Conservation (phyloP, 1,139 yeast species). For the Magnusiomyces sp. region DNA sequence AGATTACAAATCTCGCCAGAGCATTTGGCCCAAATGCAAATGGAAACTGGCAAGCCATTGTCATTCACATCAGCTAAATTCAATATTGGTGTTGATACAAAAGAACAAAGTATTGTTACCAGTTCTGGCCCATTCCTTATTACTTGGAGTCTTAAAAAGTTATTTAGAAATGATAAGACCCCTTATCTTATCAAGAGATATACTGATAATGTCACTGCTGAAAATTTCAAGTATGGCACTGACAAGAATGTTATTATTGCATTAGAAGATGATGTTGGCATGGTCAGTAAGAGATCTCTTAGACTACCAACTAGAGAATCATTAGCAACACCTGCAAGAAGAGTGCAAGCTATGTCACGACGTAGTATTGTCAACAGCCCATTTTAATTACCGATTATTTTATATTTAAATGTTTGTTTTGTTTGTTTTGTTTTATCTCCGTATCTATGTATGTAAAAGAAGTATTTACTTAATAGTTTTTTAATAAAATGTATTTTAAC, state of each 20-base stretch:
- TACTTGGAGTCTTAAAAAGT: constrained; percentile 65
- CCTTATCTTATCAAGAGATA: constrained; percentile 61
- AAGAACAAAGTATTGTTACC: constrained; percentile 65
- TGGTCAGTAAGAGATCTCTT: constrained; percentile 53
- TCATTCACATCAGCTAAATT: constrained; percentile 67
- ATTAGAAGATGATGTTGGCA: constrained; percentile 59
- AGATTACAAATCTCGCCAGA: constrained; percentile 63
- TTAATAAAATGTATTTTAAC: neutral
- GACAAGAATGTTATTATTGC: constrained; percentile 65
- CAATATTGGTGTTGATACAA: constrained; percentile 54
- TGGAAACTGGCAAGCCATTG: constrained; percentile 43
- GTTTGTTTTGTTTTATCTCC: neutral
- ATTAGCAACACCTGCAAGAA: constrained; percentile 30
- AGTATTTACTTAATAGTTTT: neutral
- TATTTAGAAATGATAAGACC: constrained; percentile 45
- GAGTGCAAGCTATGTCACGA: constrained; percentile 25
- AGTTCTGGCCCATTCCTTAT: constrained; percentile 76
- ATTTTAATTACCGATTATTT: constrained; percentile 14
- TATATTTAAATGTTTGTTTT: neutral
- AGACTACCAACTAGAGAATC: constrained; percentile 46
- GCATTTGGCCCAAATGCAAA: constrained; percentile 57
- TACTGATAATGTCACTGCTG: constrained; percentile 57
- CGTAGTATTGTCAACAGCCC: constrained; percentile 30
- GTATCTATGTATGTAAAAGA: neutral
- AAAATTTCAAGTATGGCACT: constrained; percentile 69